phyloP scores from a whole-genome alignment of 2,329 filamentous ascomycete species.

The Pseudopithomyces chartarum region DNA sequence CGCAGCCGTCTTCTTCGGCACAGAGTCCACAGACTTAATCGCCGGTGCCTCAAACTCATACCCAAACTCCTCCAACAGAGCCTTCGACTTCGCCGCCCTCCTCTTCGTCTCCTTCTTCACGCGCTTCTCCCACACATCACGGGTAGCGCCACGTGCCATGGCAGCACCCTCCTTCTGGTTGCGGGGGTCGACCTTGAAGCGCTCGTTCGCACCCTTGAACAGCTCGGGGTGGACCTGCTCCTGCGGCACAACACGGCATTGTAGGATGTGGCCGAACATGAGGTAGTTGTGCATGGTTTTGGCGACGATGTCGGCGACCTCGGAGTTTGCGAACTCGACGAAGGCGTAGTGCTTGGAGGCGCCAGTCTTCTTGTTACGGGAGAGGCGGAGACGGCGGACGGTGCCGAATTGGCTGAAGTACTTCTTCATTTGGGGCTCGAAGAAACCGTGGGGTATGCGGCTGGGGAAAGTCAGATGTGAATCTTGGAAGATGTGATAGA shows the following conservation, averaged over 20 bases:
- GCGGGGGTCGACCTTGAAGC: conserved; percentile 87
- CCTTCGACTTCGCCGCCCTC: conserved; percentile 70
- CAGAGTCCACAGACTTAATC: conserved; percentile 65
- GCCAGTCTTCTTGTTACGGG: conserved; percentile 90
- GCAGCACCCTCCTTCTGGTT: conserved; percentile 81
- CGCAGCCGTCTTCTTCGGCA: conserved; percentile 34
- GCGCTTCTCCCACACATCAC: conserved; percentile 78
- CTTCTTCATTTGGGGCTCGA: conserved; percentile 90
- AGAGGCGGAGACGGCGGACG: conserved; percentile 78
- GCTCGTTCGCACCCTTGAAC: conserved; percentile 88
- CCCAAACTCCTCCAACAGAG: conserved; percentile 77
- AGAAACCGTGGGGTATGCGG: conserved; percentile 93
- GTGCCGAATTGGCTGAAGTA: conserved; percentile 95
- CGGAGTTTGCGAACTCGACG: conserved; percentile 78
- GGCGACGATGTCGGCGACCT: conserved; percentile 88
- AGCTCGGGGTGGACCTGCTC: conserved; percentile 80
- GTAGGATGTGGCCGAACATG: conserved; percentile 90
- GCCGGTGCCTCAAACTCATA: conserved; percentile 81
- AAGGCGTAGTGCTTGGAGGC: conserved; percentile 94
- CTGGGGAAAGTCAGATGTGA: conserved; percentile 39
- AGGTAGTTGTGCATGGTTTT: conserved; percentile 99
- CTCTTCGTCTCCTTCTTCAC: conserved; percentile 74
- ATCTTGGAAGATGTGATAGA: neutral
- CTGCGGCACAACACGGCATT: conserved; percentile 77
- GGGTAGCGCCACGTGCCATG: conserved; percentile 73